phyloP scores from a whole-genome alignment of 2,329 filamentous ascomycete genomes.

The Raffaelea albimanens region DNA sequence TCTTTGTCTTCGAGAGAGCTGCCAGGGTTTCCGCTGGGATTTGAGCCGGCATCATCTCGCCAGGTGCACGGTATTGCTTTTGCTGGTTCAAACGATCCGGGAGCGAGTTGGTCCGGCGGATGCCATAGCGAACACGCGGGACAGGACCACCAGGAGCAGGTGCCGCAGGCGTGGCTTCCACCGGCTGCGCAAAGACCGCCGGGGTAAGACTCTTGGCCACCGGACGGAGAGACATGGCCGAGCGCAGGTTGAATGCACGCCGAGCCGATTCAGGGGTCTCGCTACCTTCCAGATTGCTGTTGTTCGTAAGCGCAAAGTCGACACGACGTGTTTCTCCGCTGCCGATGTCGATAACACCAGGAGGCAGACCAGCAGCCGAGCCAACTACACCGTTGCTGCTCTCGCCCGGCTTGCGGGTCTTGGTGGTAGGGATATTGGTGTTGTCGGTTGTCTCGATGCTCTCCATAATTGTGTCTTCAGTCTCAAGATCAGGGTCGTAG shows the following conservation, averaged over 20 bases:
- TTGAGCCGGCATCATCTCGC: conserved; percentile 39
- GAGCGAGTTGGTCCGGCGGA: conserved; percentile 65
- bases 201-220: conserved; percentile 60
- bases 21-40: conserved; percentile 29
- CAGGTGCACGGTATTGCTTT: conserved; percentile 33
- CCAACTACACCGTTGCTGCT: neutral
- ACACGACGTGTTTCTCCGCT: conserved; percentile 26
- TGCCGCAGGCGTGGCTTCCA: conserved; percentile 18
- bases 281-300: neutral
- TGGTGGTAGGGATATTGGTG: neutral
- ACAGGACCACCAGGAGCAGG: conserved; percentile 32
- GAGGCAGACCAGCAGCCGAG: neutral
- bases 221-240: conserved; percentile 51
- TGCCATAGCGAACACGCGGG: conserved; percentile 51
- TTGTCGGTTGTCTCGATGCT: conserved; percentile 3
- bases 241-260: conserved; percentile 47
- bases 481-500: conserved; percentile 16
- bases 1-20: conserved; percentile 9
- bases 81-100: conserved; percentile 55
- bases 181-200: conserved; percentile 53
- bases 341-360: neutral
- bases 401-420: neutral
- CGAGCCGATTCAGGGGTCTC: conserved; percentile 21
- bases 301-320: conserved; percentile 28
- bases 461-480: conserved; percentile 24